A percentile compares a stretch with the other conserved stretches of the same genome.
Evolutionary conservation across 1,139 yeast genomes (phyloP).

Genomic region (Kurtzmaniella quercitrusa): DNA sequence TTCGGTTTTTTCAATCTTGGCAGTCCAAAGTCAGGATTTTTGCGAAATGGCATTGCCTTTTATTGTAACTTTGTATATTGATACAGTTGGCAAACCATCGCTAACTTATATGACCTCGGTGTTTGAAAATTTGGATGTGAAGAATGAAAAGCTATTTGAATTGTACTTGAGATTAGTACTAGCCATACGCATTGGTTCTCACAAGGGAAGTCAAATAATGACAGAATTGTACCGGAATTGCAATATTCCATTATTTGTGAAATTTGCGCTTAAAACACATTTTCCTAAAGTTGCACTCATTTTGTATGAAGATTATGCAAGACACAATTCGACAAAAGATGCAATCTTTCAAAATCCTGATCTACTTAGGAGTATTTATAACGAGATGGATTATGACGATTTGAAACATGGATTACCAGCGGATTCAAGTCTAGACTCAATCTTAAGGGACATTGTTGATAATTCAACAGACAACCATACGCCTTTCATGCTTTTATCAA

Average conservation of each 20-base stretch:
- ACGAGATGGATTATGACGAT: constrained; percentile 56
- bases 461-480: constrained; percentile 24
- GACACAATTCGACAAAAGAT: constrained; percentile 11
- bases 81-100: constrained; percentile 13
- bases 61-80: constrained; percentile 21
- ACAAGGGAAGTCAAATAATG: constrained; percentile 28
- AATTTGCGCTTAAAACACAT: constrained; percentile 32
- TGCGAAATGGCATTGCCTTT: constrained; percentile 22
- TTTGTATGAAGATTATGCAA: constrained; percentile 48
- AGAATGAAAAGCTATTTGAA: constrained; percentile 12
- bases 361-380: constrained; percentile 39
- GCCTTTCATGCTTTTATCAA: constrained; percentile 42
- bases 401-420: constrained; percentile 60
- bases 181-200: constrained; percentile 43
- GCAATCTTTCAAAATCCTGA: constrained; percentile 13
- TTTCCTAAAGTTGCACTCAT: constrained; percentile 47
- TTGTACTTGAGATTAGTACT: constrained; percentile 38
- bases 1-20: constrained; percentile 23
- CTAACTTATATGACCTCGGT: constrained; percentile 8
- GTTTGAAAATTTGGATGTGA: constrained; percentile 11
- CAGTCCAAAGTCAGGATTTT: constrained; percentile 19
- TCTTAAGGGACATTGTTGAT: constrained; percentile 39
- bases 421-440: constrained; percentile 48
- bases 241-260: constrained; percentile 26
- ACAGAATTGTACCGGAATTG: constrained; percentile 29